These are phyloP conservation scores for Arabidopsis thaliana DNA, from an alignment of 345 rosid species.

Conservation along the genomic window DNA sequence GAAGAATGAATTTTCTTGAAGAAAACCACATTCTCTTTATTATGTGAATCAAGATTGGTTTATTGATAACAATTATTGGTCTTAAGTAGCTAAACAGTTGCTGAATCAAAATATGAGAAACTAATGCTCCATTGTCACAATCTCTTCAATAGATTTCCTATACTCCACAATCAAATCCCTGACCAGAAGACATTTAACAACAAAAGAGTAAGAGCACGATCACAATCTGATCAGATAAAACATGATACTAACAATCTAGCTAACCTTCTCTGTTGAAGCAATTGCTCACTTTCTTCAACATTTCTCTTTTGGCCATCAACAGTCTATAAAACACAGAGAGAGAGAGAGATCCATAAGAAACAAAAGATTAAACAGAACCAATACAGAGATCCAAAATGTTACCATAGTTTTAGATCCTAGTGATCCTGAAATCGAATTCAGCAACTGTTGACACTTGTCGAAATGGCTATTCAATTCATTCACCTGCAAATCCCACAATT, in stretches of 20 bases:
- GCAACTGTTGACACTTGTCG: constrained; percentile 88
- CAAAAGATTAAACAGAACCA: not conserved
- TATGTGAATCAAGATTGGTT: not conserved
- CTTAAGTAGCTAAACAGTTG: not conserved
- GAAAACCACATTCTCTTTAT: not conserved
- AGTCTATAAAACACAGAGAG: constrained; percentile 52
- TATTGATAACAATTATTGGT: constrained; percentile 12
- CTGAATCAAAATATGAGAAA: not conserved
- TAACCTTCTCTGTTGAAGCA: constrained; percentile 73
- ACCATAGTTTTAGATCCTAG: constrained; percentile 73
- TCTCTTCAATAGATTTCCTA: constrained; percentile 65
- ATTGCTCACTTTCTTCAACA: constrained; percentile 73
- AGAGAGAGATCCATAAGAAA: not conserved
- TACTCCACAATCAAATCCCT: constrained; percentile 73
- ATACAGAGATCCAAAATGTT: not conserved
- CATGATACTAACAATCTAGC: not conserved
- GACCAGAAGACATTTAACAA: constrained; percentile 28
- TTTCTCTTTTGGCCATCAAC: constrained; percentile 82
- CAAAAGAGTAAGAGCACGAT: constrained; percentile 15
- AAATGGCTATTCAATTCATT: constrained; percentile 75
- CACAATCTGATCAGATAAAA: constrained; percentile 13
- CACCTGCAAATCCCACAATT: constrained; percentile 43
- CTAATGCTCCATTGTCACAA: constrained; percentile 36
- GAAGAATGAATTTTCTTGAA: not conserved
- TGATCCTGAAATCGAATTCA: constrained; percentile 78